Evolutionary conservation across 257 asterid species (phyloP).

Genomic region (Voacanga thouarsii): DNA sequence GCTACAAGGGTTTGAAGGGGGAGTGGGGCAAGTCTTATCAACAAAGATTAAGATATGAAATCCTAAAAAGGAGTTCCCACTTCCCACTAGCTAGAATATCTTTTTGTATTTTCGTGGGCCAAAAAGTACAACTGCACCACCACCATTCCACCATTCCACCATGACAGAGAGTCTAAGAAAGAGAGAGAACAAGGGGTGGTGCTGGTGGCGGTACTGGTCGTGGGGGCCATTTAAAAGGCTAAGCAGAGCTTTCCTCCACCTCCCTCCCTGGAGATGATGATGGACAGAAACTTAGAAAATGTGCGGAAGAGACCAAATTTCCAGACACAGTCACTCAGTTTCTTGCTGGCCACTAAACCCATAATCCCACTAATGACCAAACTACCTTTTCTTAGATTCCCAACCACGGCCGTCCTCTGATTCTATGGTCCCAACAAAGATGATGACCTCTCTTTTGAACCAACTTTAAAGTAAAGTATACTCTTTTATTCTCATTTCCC

Average conservation of each 20-base stretch:
- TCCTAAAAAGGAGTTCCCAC: constrained; percentile 86
- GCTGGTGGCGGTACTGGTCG: constrained; percentile 3
- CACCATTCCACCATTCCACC: constrained; percentile 16
- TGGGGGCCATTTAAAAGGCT: constrained; percentile 2
- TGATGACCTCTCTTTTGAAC: constrained; percentile 29
- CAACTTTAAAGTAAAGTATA: background rate
- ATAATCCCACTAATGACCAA: constrained; percentile 40
- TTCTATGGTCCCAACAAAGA: constrained; percentile 63
- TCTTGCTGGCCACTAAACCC: constrained; percentile 44
- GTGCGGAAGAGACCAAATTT: constrained; percentile 1
- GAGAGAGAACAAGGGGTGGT: constrained; percentile 3
- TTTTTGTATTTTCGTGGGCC: constrained; percentile 48
- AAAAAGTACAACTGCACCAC: constrained; percentile 25
- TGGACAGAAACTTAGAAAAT: background rate
- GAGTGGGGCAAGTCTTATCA: constrained; percentile 50
- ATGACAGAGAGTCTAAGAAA: background rate
- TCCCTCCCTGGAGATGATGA: constrained; percentile 11
- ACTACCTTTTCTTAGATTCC: constrained; percentile 45
- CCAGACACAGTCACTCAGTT: background rate
- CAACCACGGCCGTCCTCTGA: constrained; percentile 71
- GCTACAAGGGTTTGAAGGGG: constrained; percentile 27
- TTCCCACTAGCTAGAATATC: constrained; percentile 19
- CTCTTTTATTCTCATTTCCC: background rate
- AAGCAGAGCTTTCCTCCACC: background rate
- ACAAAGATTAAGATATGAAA: constrained; percentile 44